Conservation (phyloP, 805 yeast species). For the Tetrapisispora fleetii region DNA sequence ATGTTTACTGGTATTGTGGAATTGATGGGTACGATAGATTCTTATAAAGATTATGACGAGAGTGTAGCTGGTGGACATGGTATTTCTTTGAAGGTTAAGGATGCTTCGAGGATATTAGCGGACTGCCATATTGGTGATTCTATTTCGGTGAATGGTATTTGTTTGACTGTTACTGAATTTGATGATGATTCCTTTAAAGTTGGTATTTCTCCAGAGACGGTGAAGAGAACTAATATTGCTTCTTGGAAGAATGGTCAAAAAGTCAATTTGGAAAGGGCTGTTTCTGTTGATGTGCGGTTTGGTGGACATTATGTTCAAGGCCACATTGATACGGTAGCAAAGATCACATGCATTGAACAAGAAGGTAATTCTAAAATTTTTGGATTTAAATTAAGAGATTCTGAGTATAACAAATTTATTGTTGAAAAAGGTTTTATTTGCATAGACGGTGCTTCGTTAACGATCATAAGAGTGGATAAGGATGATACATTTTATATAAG, state of each 20-base stretch:
- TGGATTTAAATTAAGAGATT: slow-evolving; percentile 63
- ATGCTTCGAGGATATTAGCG: slow-evolving; percentile 49
- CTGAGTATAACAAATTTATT: slow-evolving; percentile 51
- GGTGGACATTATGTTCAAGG: slow-evolving; percentile 99
- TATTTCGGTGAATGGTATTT: slow-evolving; percentile 78
- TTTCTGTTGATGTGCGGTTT: slow-evolving; percentile 60
- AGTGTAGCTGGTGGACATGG: slow-evolving; percentile 36
- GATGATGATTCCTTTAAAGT: slow-evolving; percentile 57
- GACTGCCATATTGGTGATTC: slow-evolving; percentile 94
- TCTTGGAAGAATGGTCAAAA: slow-evolving; percentile 43
- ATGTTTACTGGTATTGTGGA: slow-evolving; percentile 97
- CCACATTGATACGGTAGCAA: slow-evolving; percentile 86
- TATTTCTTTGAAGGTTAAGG: slow-evolving; percentile 54
- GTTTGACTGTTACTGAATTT: slow-evolving; percentile 87
- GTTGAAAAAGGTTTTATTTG: slow-evolving; percentile 94
- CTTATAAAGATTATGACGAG: slow-evolving; percentile 14
- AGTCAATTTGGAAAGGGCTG: slow-evolving; percentile 90
- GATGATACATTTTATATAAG: slow-evolving; percentile 60
- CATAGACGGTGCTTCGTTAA: slow-evolving; percentile 86
- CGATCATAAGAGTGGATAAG: slow-evolving; percentile 66
- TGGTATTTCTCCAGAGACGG: slow-evolving; percentile 88
- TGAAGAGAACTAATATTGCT: slow-evolving; percentile 71
- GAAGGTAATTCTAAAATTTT: slow-evolving; percentile 75
- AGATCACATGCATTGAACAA: slow-evolving; percentile 38
- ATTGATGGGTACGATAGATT: slow-evolving; percentile 48